phyloP scores from a whole-genome alignment of 1,284 basidiomycete genomes.

The Ganoderma sinense region DNA sequence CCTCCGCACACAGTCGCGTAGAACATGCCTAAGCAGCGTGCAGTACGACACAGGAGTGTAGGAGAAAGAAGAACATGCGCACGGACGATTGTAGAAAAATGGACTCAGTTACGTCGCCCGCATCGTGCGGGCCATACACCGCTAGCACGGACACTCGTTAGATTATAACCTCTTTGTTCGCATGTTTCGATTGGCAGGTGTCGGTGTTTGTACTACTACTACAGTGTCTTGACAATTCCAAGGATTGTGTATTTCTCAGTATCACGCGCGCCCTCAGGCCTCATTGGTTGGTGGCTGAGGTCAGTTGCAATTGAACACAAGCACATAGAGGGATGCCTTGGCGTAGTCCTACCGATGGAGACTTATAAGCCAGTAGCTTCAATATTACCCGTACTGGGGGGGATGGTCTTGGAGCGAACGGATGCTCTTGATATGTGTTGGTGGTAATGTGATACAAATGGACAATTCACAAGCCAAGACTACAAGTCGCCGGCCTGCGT shows the following conservation, averaged over 20 bases:
- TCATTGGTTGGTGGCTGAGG: too few relatives aligned
- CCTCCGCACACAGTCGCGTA: background rate
- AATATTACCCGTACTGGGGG: too few relatives aligned
- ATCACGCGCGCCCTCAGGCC: background rate
- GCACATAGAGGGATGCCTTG: too few relatives aligned
- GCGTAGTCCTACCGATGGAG: too few relatives aligned
- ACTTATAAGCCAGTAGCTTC: too few relatives aligned
- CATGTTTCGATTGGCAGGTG: background rate
- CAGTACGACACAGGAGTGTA: slow-evolving; percentile 10
- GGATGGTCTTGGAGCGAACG: background rate
- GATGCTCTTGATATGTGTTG: too few relatives aligned
- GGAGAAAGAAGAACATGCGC: slow-evolving; percentile 17
- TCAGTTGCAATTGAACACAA: too few relatives aligned
- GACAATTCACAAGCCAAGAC: background rate
- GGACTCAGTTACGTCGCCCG: slow-evolving; percentile 22
- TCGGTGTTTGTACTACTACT: slow-evolving; percentile 9
- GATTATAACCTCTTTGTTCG: slow-evolving; percentile 4
- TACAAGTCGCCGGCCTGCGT: background rate
- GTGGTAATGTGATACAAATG: background rate
- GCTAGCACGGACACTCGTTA: slow-evolving; percentile 14
- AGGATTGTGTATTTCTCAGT: background rate
- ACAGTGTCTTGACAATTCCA: background rate
- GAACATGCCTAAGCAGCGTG: slow-evolving; percentile 11
- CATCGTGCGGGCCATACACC: slow-evolving; percentile 1
- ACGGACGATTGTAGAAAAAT: slow-evolving; percentile 31